phyloP scores from a whole-genome alignment of 345 rosid species.

The Lepidium didymum region DNA sequence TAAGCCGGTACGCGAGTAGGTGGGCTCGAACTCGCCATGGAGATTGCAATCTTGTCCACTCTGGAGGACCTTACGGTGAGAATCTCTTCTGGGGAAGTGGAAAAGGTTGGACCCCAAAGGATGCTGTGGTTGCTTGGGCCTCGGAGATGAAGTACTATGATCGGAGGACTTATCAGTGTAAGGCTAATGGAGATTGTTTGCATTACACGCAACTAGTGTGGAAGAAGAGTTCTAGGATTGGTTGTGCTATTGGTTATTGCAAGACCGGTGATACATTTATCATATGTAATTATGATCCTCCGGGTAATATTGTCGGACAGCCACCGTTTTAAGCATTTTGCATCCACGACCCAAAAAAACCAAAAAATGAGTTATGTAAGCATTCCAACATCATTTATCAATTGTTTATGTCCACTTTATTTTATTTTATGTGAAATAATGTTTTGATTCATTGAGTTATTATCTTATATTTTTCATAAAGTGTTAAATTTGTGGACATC shows the following conservation, averaged over 20 bases:
- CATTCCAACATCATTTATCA: no score
- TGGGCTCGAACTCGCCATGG: constrained; percentile 35
- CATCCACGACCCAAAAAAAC: no score
- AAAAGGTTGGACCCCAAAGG: constrained; percentile 36
- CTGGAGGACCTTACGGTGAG: constrained; percentile 46
- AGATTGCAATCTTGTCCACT: constrained; percentile 50
- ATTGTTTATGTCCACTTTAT: background rate
- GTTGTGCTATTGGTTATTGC: constrained; percentile 46
- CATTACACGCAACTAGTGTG: constrained; percentile 67
- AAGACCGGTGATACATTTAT: constrained; percentile 46
- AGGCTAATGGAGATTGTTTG: constrained; percentile 31
- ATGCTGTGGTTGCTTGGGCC: constrained; percentile 52
- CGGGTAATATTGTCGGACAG: constrained; percentile 53
- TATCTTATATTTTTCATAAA: background rate
- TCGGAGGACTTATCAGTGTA: constrained; percentile 38
- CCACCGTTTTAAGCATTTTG: constrained; percentile 52
- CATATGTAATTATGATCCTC: constrained; percentile 57
- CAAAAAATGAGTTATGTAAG: no score
- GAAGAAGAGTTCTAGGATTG: constrained; percentile 48
- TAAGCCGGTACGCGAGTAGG: constrained; percentile 38
- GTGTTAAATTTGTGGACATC: background rate
- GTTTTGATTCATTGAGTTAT: background rate
- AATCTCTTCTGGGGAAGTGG: constrained; percentile 66
- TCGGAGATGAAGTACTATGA: constrained; percentile 43
- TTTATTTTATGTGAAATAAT: background rate